Evolutionary conservation across 345 rosid genomes (phyloP), one percentile per base, ranked within the genome.

Genomic region (Brassica incana): DNA sequence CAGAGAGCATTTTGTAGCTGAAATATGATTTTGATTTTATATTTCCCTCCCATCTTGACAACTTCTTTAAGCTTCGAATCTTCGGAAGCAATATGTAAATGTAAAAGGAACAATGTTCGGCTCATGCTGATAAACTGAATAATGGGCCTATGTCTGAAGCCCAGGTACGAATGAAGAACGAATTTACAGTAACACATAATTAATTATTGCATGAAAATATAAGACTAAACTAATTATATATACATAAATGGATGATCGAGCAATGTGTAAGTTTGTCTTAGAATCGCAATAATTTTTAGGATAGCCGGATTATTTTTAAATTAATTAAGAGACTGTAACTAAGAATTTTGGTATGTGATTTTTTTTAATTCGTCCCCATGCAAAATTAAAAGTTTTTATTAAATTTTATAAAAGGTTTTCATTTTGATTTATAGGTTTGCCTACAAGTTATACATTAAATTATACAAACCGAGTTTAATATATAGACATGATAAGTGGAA

Each of bases 41-140:
- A 61, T 48, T 62, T 85, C 79, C 29, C 84, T 68, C 52, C 76
- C 67, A 80, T 69, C 14, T 61, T 74, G 8, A 32, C 23, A 9
- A 45, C 61, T 38, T 71, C 29, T 50, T 6, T 23, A 43, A 12
- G 2, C 2, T 6, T 43, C 4, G 8, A 16, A 67, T 67, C 69
- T 72, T 18, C 0, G 5, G 9, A 43, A 72, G 2, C 23, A 60
- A 58, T 58, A 58, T 11, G 27, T 40, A 40, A 36, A 36, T 36
- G 45, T 40, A 40, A 40, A 8, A 43, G 54, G 54, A 45, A 45
- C 54, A 45, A 45, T 11, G 54, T 45, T 45, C 54, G 54, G 54
- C 5, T 45, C 54, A 12, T 45, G 15, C 15, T 4, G 54, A 43
- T 12, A 45, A 45, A 12, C 6, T 45, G 5, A 45, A 45, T 14